Base-by-base conservation (phyloP, 169 alveolate genomes). In the Plasmodium falciparum region DNA sequence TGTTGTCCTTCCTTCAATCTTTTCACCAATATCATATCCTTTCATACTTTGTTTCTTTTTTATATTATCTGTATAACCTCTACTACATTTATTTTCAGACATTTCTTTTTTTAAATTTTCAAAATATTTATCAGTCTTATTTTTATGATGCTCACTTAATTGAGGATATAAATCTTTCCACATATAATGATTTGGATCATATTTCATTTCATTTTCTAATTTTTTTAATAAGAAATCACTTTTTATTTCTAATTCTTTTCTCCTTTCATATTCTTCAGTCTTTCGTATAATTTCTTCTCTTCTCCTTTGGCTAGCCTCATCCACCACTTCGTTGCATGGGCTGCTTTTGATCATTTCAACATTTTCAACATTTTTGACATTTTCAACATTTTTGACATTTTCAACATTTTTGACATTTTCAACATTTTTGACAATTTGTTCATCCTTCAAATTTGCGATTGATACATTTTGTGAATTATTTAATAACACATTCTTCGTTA, bases 31-130 rank as follows among this genome's bases (percentile, higher is more conserved):
- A 74, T 86, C 88, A 49, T 86, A 86, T 3, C 92, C 92, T 86
- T 86, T 86, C 63, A 86, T 61, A 1, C 69, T 72, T 63, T 86
- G 92, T 56, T 86, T 86, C 22, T 86, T 86, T 86, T 86, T 86
- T n/a, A 86, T 86, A 65, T 86, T 86, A 59, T 86, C 92, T n/a
- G 88, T 73, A 66, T 86, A 86, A 3, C 92, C 92, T 50, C 92
- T 72, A 73, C 92, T 73, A 67, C 15, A 86, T 49, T 72, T 71
- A 59, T 86, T 58, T 50, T 86, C 92, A 56, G 65, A 72, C 85
- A 86, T 86, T 45, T 86, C 92, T 39, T 70, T 86, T 62, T 86
- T 62, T 20, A 86, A 62, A 39, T 61, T 52, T 4, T 86, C 70
- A 71, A 86, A 86, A 17, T 86, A 86, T 86, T 70, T 72, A 45